phyloP scores from a whole-genome alignment of 345 rosid species.

The Conringia planisiliqua region DNA sequence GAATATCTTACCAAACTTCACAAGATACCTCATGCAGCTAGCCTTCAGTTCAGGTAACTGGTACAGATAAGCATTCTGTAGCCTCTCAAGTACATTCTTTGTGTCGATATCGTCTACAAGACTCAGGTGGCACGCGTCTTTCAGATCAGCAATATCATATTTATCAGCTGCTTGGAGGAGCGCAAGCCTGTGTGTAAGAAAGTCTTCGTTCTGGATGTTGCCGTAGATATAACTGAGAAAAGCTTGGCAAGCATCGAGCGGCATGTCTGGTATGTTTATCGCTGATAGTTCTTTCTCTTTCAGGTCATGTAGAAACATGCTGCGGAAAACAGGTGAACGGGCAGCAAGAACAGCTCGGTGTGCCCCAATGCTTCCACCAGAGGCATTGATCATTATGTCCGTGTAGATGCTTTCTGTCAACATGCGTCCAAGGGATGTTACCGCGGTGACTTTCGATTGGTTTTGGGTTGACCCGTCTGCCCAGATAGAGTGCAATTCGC shows the following conservation, averaged over 20 bases:
- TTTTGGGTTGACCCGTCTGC: conserved; percentile 48
- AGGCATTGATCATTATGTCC: conserved; percentile 68
- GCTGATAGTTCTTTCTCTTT: conserved; percentile 84
- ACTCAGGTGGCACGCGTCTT: conserved; percentile 82
- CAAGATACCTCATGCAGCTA: conserved; percentile 81
- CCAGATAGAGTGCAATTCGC: conserved; percentile 76
- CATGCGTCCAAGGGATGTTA: conserved; percentile 73
- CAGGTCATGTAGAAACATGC: conserved; percentile 88
- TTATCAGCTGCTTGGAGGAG: conserved; percentile 87
- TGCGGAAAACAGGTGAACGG: conserved; percentile 76
- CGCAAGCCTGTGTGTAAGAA: conserved; percentile 63
- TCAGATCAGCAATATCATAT: conserved; percentile 70
- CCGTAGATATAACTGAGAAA: conserved; percentile 83
- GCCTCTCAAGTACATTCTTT: conserved; percentile 82
- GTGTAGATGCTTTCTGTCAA: conserved; percentile 78
- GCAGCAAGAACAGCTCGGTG: conserved; percentile 93
- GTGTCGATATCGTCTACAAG: conserved; percentile 80
- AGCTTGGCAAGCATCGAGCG: conserved; percentile 74
- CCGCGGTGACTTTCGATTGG: conserved; percentile 54
- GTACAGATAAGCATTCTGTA: conserved; percentile 69
- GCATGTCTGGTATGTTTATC: conserved; percentile 74
- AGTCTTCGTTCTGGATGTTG: conserved; percentile 61
- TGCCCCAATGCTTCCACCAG: conserved; percentile 80
- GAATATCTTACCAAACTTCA: conserved; percentile 88
- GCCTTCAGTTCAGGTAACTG: conserved; percentile 65